Base-by-base conservation (phyloP, 768 basidiomycete species). In the Strobilomyces echinocephalus region DNA sequence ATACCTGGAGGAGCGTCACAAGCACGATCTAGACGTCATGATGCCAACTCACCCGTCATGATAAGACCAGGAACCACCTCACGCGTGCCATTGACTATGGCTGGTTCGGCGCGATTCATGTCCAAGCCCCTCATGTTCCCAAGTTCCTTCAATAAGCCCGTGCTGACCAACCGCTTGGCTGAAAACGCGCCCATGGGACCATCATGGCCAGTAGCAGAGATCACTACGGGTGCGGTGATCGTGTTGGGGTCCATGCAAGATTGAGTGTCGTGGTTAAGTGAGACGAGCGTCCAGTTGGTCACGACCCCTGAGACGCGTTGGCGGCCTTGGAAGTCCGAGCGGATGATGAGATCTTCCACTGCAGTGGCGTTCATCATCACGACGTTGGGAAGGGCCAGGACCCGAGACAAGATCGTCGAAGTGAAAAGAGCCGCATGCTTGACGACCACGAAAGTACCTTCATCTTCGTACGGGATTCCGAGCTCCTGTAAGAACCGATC, bases 401-500 rank as follows among this genome's bases (percentile, higher is more conserved):
- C 85, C 44, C 80, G 79, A 52, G 85, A 84, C 35, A 91, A 73
- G 43, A 89, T 68, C 1, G 87, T 89, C 14, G 86, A 83, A 2
- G 88, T 91, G 76, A 90, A 90, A 55, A 90, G 74, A 0, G 87
- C 88, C 1, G 88, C 87, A 59, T 90, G 88, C 66, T 88, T 87
- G 60, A 91, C 87, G 56, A 91, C 83, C 56, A 88, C 86, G 63
- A 83, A 89, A 28, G 76, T 56, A 50, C 87, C 87, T 66, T 89
- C 87, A 65, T 89, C 88, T 58, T 90, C 87, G 67, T 82, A 89
- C 1, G 82, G 79, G 20, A 91, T 80, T 24, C 82, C 85, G 46
- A 89, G 66, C 67, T 85, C 83, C 14, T 74, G 72, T 42, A 90
- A 76, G 77, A 91, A 88, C 45, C 73, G 69, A 65, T 90, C 81